Percentiles rank a stretch among this genome's conserved stretches.
Conservation (phyloP, 2,329 filamentous ascomycete genomes). For the Aspergillus sp. region DNA sequence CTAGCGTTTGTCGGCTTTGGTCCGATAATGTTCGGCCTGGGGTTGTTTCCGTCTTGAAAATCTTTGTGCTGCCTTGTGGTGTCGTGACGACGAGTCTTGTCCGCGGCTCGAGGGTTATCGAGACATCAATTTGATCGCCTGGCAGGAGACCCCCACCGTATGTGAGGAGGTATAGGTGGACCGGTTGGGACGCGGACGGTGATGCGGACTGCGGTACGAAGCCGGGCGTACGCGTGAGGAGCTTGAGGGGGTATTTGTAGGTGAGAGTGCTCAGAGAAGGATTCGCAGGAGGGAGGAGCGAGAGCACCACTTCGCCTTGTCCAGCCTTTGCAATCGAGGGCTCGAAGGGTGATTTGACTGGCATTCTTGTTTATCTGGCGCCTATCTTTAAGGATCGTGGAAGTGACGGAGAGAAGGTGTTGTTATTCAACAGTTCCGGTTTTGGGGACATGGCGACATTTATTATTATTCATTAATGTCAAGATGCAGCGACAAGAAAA, state of each 20-base stretch:
- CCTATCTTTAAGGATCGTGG: neutral
- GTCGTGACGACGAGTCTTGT: conserved; percentile 66
- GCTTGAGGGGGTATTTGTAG: conserved; percentile 93
- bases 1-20: conserved; percentile 51
- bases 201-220: conserved; percentile 52
- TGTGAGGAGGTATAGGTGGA: conserved; percentile 84
- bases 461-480: neutral
- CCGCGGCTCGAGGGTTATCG: conserved; percentile 61
- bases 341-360: conserved; percentile 69
- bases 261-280: conserved; percentile 72
- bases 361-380: conserved; percentile 21
- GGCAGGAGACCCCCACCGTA: conserved; percentile 93
- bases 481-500: neutral
- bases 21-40: conserved; percentile 33
- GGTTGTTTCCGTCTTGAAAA: conserved; percentile 73
- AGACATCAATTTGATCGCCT: conserved; percentile 76
- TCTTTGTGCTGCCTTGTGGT: conserved; percentile 82
- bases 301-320: conserved; percentile 73
- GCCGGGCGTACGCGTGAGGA: conserved; percentile 75
- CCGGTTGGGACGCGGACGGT: conserved; percentile 49
- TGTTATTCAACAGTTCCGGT: neutral
- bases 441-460: neutral
- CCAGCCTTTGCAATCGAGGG: conserved; percentile 72
- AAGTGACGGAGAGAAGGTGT: neutral
- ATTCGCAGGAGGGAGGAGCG: conserved; percentile 67